phyloP scores from a whole-genome alignment of 2,329 filamentous ascomycete species.

The Aspergillus transmontanensis region DNA sequence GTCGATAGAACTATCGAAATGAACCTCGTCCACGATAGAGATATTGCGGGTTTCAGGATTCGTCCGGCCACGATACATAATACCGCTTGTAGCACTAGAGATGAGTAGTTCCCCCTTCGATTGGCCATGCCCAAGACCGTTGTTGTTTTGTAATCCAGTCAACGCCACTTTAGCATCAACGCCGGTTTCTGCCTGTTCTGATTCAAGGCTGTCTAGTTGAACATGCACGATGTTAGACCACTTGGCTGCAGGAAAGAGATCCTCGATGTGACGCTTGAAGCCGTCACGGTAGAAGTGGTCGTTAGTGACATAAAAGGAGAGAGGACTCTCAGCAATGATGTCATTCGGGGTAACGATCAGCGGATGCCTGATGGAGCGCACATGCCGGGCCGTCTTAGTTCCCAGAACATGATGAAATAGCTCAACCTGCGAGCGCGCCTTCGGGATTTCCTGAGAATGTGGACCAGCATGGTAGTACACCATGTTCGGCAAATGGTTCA shows the following conservation, averaged over 20 bases:
- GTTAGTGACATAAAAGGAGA: conserved; percentile 61
- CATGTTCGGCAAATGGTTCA: conserved; percentile 61
- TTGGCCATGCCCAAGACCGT: conserved; percentile 58
- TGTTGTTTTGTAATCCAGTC: conserved; percentile 54
- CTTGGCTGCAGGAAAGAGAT: conserved; percentile 41
- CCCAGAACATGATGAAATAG: conserved; percentile 58
- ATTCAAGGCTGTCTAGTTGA: conserved; percentile 33
- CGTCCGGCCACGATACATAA: conserved; percentile 45
- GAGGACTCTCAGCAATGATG: conserved; percentile 51
- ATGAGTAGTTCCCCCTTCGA: conserved; percentile 37
- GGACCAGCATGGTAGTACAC: conserved; percentile 31
- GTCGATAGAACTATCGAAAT: conserved; percentile 53
- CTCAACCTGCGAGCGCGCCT: conserved; percentile 58
- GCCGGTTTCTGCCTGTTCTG: conserved; percentile 32
- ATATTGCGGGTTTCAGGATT: conserved; percentile 36
- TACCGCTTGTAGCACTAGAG: conserved; percentile 48
- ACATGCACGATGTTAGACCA: conserved; percentile 57
- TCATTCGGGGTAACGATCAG: conserved; percentile 63
- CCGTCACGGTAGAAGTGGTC: conserved; percentile 60
- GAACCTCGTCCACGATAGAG: conserved; percentile 46
- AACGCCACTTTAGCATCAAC: conserved; percentile 51
- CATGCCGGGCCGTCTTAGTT: conserved; percentile 44
- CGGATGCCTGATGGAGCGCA: conserved; percentile 58
- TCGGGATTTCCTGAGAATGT: conserved; percentile 31
- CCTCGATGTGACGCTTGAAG: conserved; percentile 51